Evolutionary conservation across 768 basidiomycete species (phyloP), one percentile per base, ranked within the genome.

Genomic region (Rhodotorula paludigena): DNA sequence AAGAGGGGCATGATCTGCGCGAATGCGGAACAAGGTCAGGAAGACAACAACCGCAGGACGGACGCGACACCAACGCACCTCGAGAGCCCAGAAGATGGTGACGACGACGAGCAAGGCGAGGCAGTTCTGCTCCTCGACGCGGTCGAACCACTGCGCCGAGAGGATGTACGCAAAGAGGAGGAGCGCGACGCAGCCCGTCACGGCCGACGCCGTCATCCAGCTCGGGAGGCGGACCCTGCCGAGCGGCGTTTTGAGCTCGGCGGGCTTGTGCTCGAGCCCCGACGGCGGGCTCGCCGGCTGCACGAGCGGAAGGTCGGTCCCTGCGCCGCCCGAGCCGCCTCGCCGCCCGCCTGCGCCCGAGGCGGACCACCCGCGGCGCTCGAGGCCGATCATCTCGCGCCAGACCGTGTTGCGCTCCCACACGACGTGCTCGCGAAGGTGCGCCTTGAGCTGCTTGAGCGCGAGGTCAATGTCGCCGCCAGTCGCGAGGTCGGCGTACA

Each of bases 351-450:
- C 36, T 1, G 23, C 33, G 15, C 25, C 54, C 36, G 54, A n/a
- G 12, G 33, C 38, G 1, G 59, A 75, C 80, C 77, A 78, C 76
- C 74, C 77, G 70, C 39, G 77, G 35, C 76, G 38, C 65, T 75
- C 71, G 35, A 76, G 71, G 2, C 86, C 87, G 66, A 96, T 89
- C 92, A 96, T 93, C 78, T 90, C 88, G 33, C 91, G 83, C 96
- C 96, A 99, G 20, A 98, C 88, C 2, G 96, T 99, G 76, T 98
- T 92, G 39, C 96, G 85, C 76, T 98, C 94, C 86, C 93, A 94
- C 6, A 94, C 93, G 69, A 94, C 89, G 71, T 79, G 68, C 63
- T 75, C 66, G n/a, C 68, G 58, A 4, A 71, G 57, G 45, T 76
- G 86, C 23, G 91, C 82, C 69, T 86, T 85, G 52, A 99, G 84